Conservation (phyloP, 1,284 basidiomycete genomes). For the Marasmius fiardii region DNA sequence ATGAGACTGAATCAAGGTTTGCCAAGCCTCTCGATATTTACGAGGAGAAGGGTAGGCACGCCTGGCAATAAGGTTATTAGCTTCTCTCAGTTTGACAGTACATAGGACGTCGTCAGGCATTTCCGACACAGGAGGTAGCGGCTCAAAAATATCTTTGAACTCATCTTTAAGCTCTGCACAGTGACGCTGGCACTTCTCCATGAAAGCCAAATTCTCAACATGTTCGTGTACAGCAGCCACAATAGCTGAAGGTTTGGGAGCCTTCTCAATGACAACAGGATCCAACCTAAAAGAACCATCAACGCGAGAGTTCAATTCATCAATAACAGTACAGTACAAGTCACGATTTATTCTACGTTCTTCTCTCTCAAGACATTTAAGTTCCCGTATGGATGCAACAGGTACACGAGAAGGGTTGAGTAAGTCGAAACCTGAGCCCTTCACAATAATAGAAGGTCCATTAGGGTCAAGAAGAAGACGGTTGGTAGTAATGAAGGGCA, state of each 20-base stretch:
- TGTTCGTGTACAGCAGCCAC: constrained; percentile 11
- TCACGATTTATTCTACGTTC: background rate
- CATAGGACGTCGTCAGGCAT: constrained; percentile 24
- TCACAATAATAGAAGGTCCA: constrained; percentile 19
- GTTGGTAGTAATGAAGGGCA: constrained; percentile 22
- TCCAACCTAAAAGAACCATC: background rate
- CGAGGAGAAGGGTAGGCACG: constrained; percentile 21
- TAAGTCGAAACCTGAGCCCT: constrained; percentile 20
- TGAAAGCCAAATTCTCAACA: constrained; percentile 15
- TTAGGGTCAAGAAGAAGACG: constrained; percentile 22
- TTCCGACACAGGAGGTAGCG: constrained; percentile 13
- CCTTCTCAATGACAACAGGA: background rate
- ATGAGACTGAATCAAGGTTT: constrained; percentile 24
- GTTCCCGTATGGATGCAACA: background rate
- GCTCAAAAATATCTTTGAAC: constrained; percentile 13
- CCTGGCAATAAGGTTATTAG: constrained; percentile 15
- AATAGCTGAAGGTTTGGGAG: constrained; percentile 1
- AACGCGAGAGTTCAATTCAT: background rate
- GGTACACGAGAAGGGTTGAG: constrained; percentile 11
- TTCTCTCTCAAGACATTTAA: background rate
- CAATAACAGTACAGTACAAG: background rate
- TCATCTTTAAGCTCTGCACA: constrained; percentile 13
- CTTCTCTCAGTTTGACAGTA: constrained; percentile 22
- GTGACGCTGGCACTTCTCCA: constrained; percentile 6
- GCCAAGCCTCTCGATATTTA: constrained; percentile 25